A percentile compares a stretch with the other conserved stretches of the same genome.
These are phyloP conservation scores for Stevia rebaudiana DNA, from an alignment of 140 eudicot genomes.

Conservation along the genomic window DNA sequence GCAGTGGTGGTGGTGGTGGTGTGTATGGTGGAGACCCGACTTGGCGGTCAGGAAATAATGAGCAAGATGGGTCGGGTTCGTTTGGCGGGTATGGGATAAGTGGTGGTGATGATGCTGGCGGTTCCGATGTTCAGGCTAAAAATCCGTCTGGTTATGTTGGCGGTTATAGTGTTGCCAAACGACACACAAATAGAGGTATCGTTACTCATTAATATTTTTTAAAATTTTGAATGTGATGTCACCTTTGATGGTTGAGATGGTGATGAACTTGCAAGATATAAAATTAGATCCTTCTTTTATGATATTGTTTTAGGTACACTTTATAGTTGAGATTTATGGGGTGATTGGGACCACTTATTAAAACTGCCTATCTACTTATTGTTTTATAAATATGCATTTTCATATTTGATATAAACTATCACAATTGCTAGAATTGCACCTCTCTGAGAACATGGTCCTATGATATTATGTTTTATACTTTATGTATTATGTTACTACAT, in stretches of 20 bases:
- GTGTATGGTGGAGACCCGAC: conserved; percentile 51
- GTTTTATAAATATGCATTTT: background rate
- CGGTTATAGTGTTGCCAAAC: conserved; percentile 42
- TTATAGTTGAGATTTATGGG: background rate
- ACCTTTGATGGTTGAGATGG: background rate
- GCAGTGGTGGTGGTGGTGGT: conserved; percentile 7
- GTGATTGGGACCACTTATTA: no score
- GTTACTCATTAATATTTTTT: background rate
- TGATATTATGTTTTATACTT: no score
- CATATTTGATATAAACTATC: background rate
- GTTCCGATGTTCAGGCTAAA: conserved; percentile 42
- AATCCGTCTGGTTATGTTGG: conserved; percentile 58
- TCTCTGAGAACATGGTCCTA: no score
- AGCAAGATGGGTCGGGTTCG: conserved; percentile 55
- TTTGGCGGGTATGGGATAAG: conserved; percentile 50
- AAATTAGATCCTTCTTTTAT: background rate
- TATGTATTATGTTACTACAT: no score
- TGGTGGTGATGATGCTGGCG: conserved; percentile 26
- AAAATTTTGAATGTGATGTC: background rate
- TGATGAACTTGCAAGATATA: no score
- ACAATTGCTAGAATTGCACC: no score
- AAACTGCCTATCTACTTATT: no score
- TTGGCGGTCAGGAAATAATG: conserved; percentile 55
- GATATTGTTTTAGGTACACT: background rate
- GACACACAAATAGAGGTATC: conserved; percentile 56